Conservation (phyloP, 768 basidiomycete species). For the Gautieria morchelliformis region DNA sequence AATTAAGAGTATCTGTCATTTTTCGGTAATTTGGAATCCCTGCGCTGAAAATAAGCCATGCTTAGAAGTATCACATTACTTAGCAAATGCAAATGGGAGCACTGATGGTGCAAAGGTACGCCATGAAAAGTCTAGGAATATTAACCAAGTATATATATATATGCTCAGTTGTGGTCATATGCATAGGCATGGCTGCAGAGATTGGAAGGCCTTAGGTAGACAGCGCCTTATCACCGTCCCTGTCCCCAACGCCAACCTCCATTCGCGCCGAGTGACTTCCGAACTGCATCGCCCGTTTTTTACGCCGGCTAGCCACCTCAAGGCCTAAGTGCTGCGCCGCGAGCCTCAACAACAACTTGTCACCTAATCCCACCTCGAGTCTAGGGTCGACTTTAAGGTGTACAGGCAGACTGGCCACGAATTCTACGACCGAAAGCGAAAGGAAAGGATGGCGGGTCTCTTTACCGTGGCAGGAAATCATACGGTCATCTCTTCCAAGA, state of each 20-base stretch:
- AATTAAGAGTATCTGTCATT: too few species aligned
- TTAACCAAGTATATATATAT: too few species aligned
- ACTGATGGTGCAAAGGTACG: too few species aligned
- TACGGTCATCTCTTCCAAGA: constrained; percentile 88
- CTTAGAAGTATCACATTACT: too few species aligned
- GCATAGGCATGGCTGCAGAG: too few species aligned
- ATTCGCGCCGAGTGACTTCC: constrained; percentile 82
- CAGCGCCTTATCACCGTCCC: constrained; percentile 36
- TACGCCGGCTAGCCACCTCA: constrained; percentile 58
- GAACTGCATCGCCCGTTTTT: constrained; percentile 97
- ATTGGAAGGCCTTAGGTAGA: too few species aligned
- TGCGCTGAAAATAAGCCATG: too few species aligned
- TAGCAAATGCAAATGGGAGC: too few species aligned
- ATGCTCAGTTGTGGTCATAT: too few species aligned
- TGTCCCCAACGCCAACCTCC: constrained; percentile 46
- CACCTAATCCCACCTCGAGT: constrained; percentile 67
- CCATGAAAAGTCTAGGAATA: too few species aligned
- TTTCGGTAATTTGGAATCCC: too few species aligned
- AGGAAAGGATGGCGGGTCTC: constrained; percentile 91
- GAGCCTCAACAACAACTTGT: constrained; percentile 77
- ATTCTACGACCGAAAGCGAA: constrained; percentile 66
- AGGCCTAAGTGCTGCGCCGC: constrained; percentile 69
- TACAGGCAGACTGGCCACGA: constrained; percentile 71
- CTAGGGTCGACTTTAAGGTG: constrained; percentile 75
- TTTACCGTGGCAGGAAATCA: constrained; percentile 85